Evolutionary conservation across 176 grass and related monocot species (phyloP), one percentile per base, ranked within the genome.

Genomic region (Aegilops umbellulata): DNA sequence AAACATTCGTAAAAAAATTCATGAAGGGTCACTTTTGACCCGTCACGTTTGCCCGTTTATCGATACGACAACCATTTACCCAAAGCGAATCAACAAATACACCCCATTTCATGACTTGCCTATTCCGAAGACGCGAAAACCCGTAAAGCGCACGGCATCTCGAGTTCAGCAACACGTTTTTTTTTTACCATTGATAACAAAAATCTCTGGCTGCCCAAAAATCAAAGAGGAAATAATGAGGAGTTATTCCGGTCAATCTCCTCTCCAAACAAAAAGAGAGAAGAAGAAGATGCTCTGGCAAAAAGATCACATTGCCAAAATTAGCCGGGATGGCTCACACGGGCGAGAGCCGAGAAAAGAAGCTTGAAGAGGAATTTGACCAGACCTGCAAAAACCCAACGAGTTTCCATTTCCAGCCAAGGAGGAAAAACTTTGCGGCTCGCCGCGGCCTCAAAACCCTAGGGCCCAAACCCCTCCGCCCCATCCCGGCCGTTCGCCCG

Each of bases 361-460:
- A 22, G 55, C 55, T 58, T 58, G 19, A 58, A 22, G 19, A 58
- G 55, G 55, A 58, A 58, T 57, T 20, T 57, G 53, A 57, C 6
- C 47, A 0, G 14, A 51, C 47, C 46, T 49, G 46, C 47, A 51
- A 57, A 57, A 57, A 57, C 51, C 17, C 51, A 51, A 68, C 31
- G 2, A 8, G 9, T 69, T 38, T 68, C 26, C 25, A 34, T 68
- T 68, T 68, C 29, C 65, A 68, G 17, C 65, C 25, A 42, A 42
- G 41, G 39, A 27, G 7, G 8, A 8, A 24, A 8, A 25, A 15
- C 69, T 24, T 7, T 2, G 69, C 36, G 12, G 20, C 11, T 41
- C 42, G 42, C 55, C 55, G 74, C 60, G 11, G 41, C 72, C 83
- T 77, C 86, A 90, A 93, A 94, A 94, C 92, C 95, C 95, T 94